phyloP scores from a whole-genome alignment of 1,139 yeast species.

The Petasospora fabianii region DNA sequence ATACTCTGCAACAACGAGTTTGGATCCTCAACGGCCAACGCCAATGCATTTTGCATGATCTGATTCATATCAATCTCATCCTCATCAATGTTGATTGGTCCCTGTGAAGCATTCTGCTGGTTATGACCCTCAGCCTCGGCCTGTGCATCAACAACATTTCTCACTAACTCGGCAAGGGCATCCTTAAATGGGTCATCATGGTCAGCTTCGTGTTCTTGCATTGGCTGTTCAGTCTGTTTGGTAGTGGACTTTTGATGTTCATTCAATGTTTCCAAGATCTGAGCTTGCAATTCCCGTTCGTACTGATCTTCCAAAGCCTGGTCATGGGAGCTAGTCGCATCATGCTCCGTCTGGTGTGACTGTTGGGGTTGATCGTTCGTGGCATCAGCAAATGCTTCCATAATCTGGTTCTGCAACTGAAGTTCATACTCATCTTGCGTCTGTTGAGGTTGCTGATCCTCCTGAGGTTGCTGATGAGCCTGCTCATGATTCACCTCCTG shows the following conservation, averaged over 20 bases:
- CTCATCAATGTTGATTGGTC: conserved; percentile 24
- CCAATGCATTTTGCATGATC: conserved; percentile 68
- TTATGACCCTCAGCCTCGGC: conserved; percentile 17
- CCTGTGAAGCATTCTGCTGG: background rate
- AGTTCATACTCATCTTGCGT: conserved; percentile 18
- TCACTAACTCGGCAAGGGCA: conserved; percentile 38
- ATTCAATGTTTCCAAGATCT: conserved; percentile 20
- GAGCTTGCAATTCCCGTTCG: conserved; percentile 25
- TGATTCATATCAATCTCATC: conserved; percentile 55
- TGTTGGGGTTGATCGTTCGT: conserved; percentile 1
- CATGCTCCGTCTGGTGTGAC: conserved; percentile 3
- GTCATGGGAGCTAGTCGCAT: conserved; percentile 1
- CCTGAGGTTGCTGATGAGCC: conserved; percentile 1
- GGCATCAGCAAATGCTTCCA: conserved; percentile 21
- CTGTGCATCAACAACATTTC: conserved; percentile 34
- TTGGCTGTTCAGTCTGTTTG: conserved; percentile 3
- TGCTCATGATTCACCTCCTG: background rate
- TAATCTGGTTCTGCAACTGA: conserved; percentile 22
- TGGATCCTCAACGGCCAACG: conserved; percentile 68
- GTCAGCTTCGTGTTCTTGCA: conserved; percentile 1
- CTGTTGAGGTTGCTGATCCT: conserved; percentile 1
- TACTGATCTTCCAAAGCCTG: conserved; percentile 10
- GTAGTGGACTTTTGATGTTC: conserved; percentile 3
- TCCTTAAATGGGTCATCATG: conserved; percentile 22
- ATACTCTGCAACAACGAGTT: conserved; percentile 50